These are phyloP conservation scores for Lactarius evosmus DNA, from an alignment of 768 basidiomycete species.

Conservation along the genomic window DNA sequence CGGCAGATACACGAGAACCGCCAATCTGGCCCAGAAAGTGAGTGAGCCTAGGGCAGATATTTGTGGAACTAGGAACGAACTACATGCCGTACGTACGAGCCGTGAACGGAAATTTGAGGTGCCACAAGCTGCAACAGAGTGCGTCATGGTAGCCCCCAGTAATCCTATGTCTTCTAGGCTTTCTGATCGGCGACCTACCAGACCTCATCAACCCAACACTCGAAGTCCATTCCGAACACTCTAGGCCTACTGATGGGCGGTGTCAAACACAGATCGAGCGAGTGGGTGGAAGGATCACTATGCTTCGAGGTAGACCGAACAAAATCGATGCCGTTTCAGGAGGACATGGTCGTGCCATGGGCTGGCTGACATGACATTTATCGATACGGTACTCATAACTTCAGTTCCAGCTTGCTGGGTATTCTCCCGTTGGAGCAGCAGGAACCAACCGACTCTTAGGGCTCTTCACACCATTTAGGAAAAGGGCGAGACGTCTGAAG, in stretches of 20 bases:
- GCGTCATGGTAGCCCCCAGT: not conserved
- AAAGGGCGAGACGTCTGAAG: too few species aligned
- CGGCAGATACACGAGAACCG: not conserved
- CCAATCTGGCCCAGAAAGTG: not conserved
- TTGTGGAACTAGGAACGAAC: not conserved
- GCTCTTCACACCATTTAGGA: too few species aligned
- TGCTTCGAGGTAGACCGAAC: not conserved
- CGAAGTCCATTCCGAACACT: not conserved
- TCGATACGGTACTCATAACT: too few species aligned
- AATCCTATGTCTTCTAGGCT: not conserved
- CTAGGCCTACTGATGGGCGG: not conserved
- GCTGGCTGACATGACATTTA: too few species aligned
- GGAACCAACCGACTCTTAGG: too few species aligned
- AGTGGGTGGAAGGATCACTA: not conserved
- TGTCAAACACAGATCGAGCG: not conserved
- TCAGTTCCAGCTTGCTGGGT: too few species aligned
- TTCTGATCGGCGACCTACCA: not conserved
- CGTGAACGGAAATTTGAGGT: not conserved
- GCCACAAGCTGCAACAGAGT: not conserved
- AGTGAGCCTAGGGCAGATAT: not conserved
- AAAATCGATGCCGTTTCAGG: not conserved
- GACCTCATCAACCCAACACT: not conserved
- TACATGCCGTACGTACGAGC: not conserved
- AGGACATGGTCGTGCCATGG: too few species aligned
- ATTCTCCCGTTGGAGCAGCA: too few species aligned